Evolutionary conservation across 352 stramenopile genomes (phyloP).

Genomic region (Hyaloperonospora brassicae): DNA sequence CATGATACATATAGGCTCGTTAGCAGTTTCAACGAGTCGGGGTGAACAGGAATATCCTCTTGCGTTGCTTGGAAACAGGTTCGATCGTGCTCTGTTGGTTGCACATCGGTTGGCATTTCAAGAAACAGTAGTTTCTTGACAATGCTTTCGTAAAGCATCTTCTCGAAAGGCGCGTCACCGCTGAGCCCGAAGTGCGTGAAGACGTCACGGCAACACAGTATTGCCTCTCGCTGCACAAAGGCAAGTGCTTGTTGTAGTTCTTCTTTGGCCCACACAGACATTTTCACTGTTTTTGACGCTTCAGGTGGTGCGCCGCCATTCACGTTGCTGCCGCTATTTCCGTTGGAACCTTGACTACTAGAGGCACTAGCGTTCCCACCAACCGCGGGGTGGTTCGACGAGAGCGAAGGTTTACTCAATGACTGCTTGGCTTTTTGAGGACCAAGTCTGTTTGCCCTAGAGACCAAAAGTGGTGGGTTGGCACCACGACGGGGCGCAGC

Average conservation of each 20-base stretch:
- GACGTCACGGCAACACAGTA: constrained; percentile 65
- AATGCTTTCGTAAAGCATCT: constrained; percentile 68
- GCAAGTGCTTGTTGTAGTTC: constrained; percentile 73
- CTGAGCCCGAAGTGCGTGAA: constrained; percentile 59
- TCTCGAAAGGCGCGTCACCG: constrained; percentile 62
- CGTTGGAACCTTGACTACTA: constrained; percentile 8
- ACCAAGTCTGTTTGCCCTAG: constrained; percentile 23
- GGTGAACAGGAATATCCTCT: constrained; percentile 73
- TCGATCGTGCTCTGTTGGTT: constrained; percentile 77
- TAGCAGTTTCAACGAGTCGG: constrained; percentile 57
- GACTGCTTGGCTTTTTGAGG: constrained; percentile 32
- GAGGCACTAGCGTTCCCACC: constrained; percentile 9
- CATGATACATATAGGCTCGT: constrained; percentile 53
- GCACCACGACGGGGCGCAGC: constrained; percentile 43
- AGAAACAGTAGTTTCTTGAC: constrained; percentile 81
- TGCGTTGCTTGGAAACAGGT: constrained; percentile 80
- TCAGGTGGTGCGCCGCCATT: constrained; percentile 14
- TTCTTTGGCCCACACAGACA: constrained; percentile 69
- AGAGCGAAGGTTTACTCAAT: constrained; percentile 18
- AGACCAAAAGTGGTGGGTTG: constrained; percentile 23
- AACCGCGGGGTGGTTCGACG: constrained; percentile 6
- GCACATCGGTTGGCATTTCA: constrained; percentile 72
- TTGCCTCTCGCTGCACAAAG: constrained; percentile 60
- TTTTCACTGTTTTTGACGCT: constrained; percentile 47
- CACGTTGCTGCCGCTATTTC: constrained; percentile 6